These are phyloP conservation scores for Globisporangium heterothallicum DNA, from an alignment of 352 stramenopile genomes.

Conservation along the genomic window DNA sequence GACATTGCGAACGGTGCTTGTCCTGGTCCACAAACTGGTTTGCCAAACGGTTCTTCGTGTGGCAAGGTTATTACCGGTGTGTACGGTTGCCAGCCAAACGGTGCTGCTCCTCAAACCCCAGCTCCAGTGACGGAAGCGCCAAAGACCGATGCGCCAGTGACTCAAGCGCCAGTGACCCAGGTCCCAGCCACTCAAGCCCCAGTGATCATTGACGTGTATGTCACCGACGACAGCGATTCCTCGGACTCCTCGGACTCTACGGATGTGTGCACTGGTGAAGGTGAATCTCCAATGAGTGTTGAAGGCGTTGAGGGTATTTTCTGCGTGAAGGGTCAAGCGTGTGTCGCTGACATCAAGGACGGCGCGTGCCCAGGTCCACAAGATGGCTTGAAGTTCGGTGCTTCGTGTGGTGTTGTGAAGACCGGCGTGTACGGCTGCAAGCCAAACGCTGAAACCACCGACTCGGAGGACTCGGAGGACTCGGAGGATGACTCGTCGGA, in stretches of 20 bases:
- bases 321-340: constrained; percentile 17
- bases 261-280: constrained; percentile 1
- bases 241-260: neutral
- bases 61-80: constrained; percentile 29
- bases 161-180: neutral
- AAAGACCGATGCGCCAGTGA: neutral
- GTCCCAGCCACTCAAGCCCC: neutral
- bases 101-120: neutral
- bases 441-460: constrained; percentile 3
- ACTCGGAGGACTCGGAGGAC: constrained; percentile 6
- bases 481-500: constrained; percentile 13
- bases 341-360: constrained; percentile 5
- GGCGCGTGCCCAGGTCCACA: constrained; percentile 20
- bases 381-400: constrained; percentile 11
- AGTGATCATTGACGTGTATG: neutral
- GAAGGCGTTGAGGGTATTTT: constrained; percentile 18
- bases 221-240: neutral
- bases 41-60: constrained; percentile 39
- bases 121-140: neutral
- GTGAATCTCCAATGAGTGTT: constrained; percentile 7
- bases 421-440: constrained; percentile 23
- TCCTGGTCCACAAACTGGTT: constrained; percentile 25
- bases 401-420: constrained; percentile 14
- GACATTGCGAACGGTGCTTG: constrained; percentile 28
- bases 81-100: constrained; percentile 41